These are phyloP conservation scores for Suillus luteus DNA, from an alignment of 768 basidiomycete genomes.

Conservation along the genomic window DNA sequence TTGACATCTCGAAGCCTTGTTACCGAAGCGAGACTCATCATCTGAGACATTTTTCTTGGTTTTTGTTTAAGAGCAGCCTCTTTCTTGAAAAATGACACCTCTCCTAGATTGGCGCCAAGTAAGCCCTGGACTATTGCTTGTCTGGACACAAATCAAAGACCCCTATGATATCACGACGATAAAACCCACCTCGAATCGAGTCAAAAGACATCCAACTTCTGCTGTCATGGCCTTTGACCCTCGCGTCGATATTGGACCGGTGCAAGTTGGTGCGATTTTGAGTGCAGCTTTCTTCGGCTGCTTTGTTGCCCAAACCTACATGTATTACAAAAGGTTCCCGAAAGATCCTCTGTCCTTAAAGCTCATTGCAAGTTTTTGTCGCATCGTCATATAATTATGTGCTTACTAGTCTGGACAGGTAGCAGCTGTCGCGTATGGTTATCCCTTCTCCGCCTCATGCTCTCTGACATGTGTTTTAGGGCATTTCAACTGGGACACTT, in stretches of 20 bases:
- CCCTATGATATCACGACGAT: no score
- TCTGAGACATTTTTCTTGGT: no score
- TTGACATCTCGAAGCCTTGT: no score
- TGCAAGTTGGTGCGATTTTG: neutral
- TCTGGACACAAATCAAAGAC: no score
- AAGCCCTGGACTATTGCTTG: no score
- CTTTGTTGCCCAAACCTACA: neutral
- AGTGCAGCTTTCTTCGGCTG: neutral
- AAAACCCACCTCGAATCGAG: no score
- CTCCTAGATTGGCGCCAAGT: no score
- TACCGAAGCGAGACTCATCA: no score
- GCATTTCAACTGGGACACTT: neutral
- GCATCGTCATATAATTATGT: neutral
- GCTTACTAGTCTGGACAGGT: neutral
- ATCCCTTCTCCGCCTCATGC: neutral
- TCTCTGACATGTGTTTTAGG: neutral
- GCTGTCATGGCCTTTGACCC: neutral
- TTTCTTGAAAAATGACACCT: no score
- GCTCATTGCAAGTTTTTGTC: neutral
- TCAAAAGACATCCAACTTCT: no score
- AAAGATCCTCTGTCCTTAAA: neutral
- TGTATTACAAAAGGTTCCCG: neutral
- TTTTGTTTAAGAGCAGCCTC: no score
- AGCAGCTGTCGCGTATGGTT: neutral
- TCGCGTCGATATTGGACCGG: neutral